A percentile compares a stretch with the other conserved stretches of the same genome.
phyloP scores from a whole-genome alignment of 2,329 filamentous ascomycete genomes.

The Aureobasidium sp. region DNA sequence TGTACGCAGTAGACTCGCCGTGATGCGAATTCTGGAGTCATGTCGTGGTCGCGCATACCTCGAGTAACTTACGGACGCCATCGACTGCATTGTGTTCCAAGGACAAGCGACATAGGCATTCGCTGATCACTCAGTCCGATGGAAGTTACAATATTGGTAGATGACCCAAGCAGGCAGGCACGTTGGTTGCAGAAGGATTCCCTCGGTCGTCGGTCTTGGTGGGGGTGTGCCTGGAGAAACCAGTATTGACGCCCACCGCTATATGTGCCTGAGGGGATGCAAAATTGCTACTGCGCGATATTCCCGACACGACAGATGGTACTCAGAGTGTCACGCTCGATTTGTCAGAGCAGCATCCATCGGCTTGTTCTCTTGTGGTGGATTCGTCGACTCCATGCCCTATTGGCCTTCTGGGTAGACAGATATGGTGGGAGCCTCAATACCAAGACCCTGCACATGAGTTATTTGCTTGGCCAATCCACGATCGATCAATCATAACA shows the following conservation, averaged over 20 bases:
- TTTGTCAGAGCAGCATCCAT: not conserved
- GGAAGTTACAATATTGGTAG: not conserved
- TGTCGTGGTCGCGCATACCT: not conserved
- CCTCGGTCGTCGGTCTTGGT: not conserved
- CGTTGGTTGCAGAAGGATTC: slow-evolving; percentile 2
- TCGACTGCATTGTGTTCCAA: not conserved
- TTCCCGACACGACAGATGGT: not conserved
- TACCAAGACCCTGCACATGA: not conserved
- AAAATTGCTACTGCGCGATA: not conserved
- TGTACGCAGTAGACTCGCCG: not conserved
- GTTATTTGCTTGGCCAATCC: not conserved
- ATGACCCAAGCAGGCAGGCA: not conserved
- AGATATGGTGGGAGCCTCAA: not conserved
- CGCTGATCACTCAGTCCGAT: not conserved
- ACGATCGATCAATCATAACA: not conserved
- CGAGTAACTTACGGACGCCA: not conserved
- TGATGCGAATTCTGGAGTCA: not conserved
- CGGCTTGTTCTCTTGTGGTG: not conserved
- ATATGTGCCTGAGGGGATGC: too few relatives aligned
- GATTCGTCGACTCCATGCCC: not conserved
- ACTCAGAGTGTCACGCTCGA: not conserved
- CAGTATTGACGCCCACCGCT: not conserved
- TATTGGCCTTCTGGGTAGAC: not conserved
- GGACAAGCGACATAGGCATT: not conserved
- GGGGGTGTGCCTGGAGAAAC: not conserved